Evolutionary conservation across 73 alveolate genomes (phyloP).

Genomic region (Breviolum minutum): DNA sequence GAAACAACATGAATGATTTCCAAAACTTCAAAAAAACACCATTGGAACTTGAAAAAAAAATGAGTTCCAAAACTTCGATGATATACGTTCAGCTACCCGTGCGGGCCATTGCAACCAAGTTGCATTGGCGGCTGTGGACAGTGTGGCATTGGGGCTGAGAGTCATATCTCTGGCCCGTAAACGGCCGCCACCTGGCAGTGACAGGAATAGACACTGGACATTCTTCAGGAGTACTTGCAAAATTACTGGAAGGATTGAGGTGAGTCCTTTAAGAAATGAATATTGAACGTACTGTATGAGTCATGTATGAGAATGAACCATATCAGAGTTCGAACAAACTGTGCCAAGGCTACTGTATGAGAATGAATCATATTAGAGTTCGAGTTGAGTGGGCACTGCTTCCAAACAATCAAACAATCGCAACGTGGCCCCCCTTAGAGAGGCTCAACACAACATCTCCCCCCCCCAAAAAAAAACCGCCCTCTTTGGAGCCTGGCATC

Average conservation of each 20-base stretch:
- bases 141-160: not conserved
- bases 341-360: not conserved
- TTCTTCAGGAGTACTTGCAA: too few species aligned
- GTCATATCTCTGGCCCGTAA: conserved; percentile 71
- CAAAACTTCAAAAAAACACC: too few species aligned
- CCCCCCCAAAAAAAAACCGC: not conserved
- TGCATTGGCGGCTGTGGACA: conserved; percentile 12
- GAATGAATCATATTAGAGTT: not conserved
- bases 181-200: conserved; percentile 73
- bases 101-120: not conserved
- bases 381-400: not conserved
- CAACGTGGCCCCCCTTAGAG: not conserved
- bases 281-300: too few species aligned
- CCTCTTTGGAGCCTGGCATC: conserved; percentile 51
- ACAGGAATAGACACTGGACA: not conserved
- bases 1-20: not conserved
- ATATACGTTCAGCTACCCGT: too few species aligned
- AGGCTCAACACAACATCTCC: not conserved
- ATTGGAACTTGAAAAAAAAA: not conserved
- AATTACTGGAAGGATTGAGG: too few species aligned
- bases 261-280: not conserved
- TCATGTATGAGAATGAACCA: too few species aligned
- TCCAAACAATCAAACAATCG: not conserved
- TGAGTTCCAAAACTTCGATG: not conserved
- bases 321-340: too few species aligned